Evolutionary conservation across 1,284 basidiomycete species (phyloP).

Genomic region (Malassezia brasiliensis): DNA sequence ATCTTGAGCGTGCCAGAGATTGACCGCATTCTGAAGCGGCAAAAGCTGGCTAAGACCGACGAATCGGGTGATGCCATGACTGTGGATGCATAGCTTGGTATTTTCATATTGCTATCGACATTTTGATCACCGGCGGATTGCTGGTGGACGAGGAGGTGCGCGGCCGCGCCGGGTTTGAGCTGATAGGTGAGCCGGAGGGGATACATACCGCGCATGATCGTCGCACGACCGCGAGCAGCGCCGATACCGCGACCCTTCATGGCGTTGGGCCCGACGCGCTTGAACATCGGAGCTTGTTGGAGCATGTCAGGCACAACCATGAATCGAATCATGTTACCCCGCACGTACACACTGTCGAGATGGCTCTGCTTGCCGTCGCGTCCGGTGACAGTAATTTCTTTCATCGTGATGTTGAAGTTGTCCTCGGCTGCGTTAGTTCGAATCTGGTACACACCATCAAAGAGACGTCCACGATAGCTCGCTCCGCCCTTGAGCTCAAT

Average conservation of each 20-base stretch:
- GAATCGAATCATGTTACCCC: slow-evolving; percentile 82
- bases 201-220: slow-evolving; percentile 68
- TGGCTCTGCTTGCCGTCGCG: slow-evolving; percentile 98
- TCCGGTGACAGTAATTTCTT: slow-evolving; percentile 93
- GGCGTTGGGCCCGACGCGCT: slow-evolving; percentile 92
- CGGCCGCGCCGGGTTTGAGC: slow-evolving; percentile 17
- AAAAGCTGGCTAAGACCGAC: slow-evolving; percentile 73
- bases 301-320: slow-evolving; percentile 99
- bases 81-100: slow-evolving; percentile 27
- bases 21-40: slow-evolving; percentile 67
- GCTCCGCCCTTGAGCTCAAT: slow-evolving; percentile 96
- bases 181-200: background rate
- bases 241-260: slow-evolving; percentile 99
- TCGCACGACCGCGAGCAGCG: slow-evolving; percentile 87
- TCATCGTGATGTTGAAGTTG: slow-evolving; percentile 90
- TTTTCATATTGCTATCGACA: slow-evolving; percentile 5
- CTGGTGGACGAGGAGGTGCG: background rate
- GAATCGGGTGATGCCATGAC: slow-evolving; percentile 50
- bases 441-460: slow-evolving; percentile 54
- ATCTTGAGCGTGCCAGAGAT: slow-evolving; percentile 87
- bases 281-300: slow-evolving; percentile 99
- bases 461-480: slow-evolving; percentile 91
- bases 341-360: slow-evolving; percentile 96
- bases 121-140: slow-evolving; percentile 7
- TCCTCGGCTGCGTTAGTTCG: slow-evolving; percentile 67